These are phyloP conservation scores for Salvia splendens DNA, from an alignment of 257 asterid genomes.

Conservation along the genomic window DNA sequence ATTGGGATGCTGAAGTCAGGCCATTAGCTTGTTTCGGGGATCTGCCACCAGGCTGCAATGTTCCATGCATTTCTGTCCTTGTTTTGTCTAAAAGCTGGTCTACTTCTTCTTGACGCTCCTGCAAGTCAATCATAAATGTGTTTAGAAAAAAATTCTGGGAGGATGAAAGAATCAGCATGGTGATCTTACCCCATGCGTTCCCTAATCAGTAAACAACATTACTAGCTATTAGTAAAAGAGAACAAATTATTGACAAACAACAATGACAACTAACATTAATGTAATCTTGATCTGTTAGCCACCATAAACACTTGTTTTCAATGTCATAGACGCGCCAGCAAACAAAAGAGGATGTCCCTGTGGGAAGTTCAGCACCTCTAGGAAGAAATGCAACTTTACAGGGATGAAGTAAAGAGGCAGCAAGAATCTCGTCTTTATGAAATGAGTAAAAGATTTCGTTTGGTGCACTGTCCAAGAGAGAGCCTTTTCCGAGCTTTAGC, in stretches of 20 bases:
- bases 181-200: background rate
- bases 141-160: background rate
- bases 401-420: constrained; percentile 89
- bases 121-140: constrained; percentile 17
- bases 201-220: background rate
- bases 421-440: constrained; percentile 77
- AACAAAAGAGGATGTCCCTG: constrained; percentile 75
- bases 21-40: constrained; percentile 84
- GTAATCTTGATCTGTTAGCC: constrained; percentile 86
- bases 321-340: constrained; percentile 86
- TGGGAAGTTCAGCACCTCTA: constrained; percentile 75
- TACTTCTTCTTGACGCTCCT: constrained; percentile 91
- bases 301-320: constrained; percentile 63
- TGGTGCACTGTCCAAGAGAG: constrained; percentile 64
- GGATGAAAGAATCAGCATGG: background rate
- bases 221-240: background rate
- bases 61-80: constrained; percentile 71
- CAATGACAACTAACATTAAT: constrained; percentile 67
- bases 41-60: constrained; percentile 73
- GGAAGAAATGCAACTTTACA: constrained; percentile 99
- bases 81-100: constrained; percentile 66
- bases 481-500: constrained; percentile 55
- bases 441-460: constrained; percentile 89
- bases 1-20: constrained; percentile 59
- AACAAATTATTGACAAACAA: constrained; percentile 39